Conservation (phyloP, 2,329 filamentous ascomycete genomes). For the Pseudogymnoascus pannorum region DNA sequence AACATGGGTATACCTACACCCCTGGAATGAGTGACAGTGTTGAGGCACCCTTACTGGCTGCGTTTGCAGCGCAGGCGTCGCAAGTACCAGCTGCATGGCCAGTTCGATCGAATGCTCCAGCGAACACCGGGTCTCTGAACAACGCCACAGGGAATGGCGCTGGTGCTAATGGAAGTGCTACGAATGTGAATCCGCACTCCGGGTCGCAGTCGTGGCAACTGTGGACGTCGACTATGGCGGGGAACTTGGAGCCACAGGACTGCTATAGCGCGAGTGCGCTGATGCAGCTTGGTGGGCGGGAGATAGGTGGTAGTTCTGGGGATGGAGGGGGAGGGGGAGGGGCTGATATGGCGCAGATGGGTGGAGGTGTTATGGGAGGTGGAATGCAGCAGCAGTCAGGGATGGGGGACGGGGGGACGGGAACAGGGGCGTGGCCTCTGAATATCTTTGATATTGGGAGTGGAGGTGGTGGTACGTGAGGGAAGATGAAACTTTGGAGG, state of each 20-base stretch:
- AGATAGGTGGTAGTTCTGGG: conserved; percentile 13
- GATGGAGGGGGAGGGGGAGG: conserved; percentile 12
- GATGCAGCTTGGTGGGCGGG: conserved; percentile 25
- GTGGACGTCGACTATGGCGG: conserved; percentile 25
- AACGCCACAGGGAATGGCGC: neutral
- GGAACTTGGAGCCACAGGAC: conserved; percentile 27
- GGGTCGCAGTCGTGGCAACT: conserved; percentile 27
- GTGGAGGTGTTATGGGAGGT: neutral
- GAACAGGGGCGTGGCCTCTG: conserved; percentile 19
- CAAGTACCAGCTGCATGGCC: conserved; percentile 29
- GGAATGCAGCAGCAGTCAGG: neutral
- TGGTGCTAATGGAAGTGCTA: neutral
- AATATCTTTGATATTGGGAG: conserved; percentile 21
- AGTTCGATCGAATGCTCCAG: conserved; percentile 12
- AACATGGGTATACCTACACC: conserved; percentile 19
- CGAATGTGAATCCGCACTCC: conserved; percentile 11
- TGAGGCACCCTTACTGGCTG: conserved; percentile 23
- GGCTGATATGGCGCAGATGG: conserved; percentile 8
- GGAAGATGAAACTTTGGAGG: neutral
- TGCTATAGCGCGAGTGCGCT: conserved; percentile 26
- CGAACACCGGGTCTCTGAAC: neutral
- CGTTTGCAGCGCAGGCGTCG: conserved; percentile 21
- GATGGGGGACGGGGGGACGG: conserved; percentile 9
- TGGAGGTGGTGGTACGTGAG: neutral
- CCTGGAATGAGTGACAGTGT: conserved; percentile 14